Conservation (phyloP, 2,329 filamentous ascomycete species). For the Microdochium paspali region DNA sequence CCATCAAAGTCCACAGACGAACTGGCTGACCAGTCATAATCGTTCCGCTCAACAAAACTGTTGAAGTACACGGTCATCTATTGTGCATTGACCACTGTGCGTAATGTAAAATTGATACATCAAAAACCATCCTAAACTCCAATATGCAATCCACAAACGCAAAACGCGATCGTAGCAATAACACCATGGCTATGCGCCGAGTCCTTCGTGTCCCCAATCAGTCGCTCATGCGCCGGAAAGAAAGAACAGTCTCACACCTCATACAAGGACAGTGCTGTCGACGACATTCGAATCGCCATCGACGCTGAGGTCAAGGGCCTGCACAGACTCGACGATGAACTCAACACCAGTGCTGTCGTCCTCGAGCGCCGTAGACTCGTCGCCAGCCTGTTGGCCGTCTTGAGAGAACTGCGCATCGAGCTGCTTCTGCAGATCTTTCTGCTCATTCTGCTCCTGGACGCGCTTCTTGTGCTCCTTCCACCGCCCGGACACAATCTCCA, state of each 20-base stretch:
- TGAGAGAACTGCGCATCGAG: slow-evolving; percentile 1
- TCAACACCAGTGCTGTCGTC: not conserved
- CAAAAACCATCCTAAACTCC: not conserved
- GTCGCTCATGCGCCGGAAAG: not conserved
- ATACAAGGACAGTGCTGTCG: not conserved
- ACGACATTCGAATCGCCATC: not conserved
- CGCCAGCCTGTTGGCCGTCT: not conserved
- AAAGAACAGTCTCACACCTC: not conserved
- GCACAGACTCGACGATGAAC: not conserved
- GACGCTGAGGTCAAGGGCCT: not conserved
- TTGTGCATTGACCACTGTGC: not conserved
- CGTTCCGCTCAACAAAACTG: no score
- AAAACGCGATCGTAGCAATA: not conserved
- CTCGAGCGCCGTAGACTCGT: not conserved
- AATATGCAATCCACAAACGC: not conserved
- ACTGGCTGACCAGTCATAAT: no score
- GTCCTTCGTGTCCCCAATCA: not conserved
- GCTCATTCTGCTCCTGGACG: slow-evolving; percentile 54
- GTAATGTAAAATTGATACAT: not conserved
- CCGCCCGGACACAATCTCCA: slow-evolving; percentile 49
- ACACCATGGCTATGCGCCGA: not conserved
- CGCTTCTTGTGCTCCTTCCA: slow-evolving; percentile 59
- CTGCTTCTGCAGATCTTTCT: slow-evolving; percentile 23
- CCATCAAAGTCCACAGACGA: no score
- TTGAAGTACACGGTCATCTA: not conserved